phyloP scores from a whole-genome alignment of 495 filamentous ascomycete genomes.

The Trichoderma orchidacearum region DNA sequence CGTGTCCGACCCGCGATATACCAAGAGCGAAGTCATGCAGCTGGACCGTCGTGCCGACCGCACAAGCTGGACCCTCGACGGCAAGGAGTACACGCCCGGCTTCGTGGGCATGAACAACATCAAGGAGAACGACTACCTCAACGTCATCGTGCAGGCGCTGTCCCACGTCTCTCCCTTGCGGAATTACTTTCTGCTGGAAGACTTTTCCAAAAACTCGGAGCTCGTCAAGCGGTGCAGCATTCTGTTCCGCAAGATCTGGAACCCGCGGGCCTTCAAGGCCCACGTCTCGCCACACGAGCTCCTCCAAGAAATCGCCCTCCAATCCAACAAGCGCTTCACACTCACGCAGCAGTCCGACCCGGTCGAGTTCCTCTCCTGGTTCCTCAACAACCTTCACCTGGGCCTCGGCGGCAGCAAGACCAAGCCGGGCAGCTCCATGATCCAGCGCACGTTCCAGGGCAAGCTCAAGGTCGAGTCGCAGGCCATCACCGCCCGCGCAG shows the following conservation, averaged over 20 bases:
- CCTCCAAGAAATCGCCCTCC: conserved; percentile 82
- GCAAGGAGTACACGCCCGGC: conserved; percentile 76
- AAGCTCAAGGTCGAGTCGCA: conserved; percentile 85
- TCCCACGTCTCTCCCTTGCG: conserved; percentile 82
- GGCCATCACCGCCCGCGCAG: conserved; percentile 82
- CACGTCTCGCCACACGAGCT: conserved; percentile 97
- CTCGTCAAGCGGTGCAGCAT: conserved; percentile 71
- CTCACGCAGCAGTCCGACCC: conserved; percentile 88
- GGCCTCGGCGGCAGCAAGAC: conserved; percentile 81
- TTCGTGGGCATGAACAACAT: conserved; percentile 99
- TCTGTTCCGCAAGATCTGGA: conserved; percentile 95
- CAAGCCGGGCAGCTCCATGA: conserved; percentile 65
- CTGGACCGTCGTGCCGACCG: conserved; percentile 63
- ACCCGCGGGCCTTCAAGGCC: conserved; percentile 87
- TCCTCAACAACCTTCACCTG: conserved; percentile 87
- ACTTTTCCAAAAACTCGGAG: conserved; percentile 42
- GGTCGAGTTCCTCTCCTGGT: conserved; percentile 94
- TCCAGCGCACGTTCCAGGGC: conserved; percentile 90
- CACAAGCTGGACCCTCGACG: conserved; percentile 62
- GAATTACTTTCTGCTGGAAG: conserved; percentile 85
- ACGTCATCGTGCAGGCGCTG: conserved; percentile 88
- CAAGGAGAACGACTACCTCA: conserved; percentile 98
- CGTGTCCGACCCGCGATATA: conserved; percentile 83
- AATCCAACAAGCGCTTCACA: conserved; percentile 83
- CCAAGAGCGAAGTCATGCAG: conserved; percentile 60